phyloP scores from a whole-genome alignment of 768 basidiomycete genomes.

The Rickenella mellea region DNA sequence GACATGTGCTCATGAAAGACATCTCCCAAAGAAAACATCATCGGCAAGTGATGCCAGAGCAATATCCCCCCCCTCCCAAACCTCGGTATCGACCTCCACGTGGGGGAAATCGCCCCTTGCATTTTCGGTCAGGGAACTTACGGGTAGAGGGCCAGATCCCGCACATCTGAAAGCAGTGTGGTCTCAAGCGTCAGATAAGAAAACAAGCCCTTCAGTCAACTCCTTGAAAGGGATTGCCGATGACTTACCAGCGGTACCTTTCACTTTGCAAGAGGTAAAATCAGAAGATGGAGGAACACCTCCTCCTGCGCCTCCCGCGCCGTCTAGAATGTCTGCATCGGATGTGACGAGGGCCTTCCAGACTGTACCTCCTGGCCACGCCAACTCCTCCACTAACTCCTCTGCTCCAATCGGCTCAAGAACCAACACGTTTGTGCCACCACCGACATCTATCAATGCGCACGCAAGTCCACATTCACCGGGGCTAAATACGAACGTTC shows the following conservation, averaged over 20 bases:
- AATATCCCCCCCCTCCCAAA: constrained; percentile 7
- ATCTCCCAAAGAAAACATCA: no score
- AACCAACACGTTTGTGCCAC: constrained; percentile 7
- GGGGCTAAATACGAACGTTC: constrained; percentile 36
- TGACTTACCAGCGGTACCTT: constrained; percentile 70
- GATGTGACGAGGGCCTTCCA: constrained; percentile 86
- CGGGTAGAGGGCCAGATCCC: constrained; percentile 64
- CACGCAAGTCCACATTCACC: constrained; percentile 28
- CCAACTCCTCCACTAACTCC: constrained; percentile 24
- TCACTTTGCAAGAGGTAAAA: constrained; percentile 77
- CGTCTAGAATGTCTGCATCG: constrained; percentile 70
- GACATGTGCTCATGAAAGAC: no score
- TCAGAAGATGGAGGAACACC: constrained; percentile 80
- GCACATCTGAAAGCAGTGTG: constrained; percentile 80
- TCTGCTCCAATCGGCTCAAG: constrained; percentile 4
- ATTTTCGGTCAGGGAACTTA: constrained; percentile 56
- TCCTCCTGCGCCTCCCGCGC: constrained; percentile 43
- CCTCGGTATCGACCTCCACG: constrained; percentile 6
- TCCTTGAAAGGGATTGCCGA: constrained; percentile 80
- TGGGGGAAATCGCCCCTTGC: constrained; percentile 33
- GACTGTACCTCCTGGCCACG: constrained; percentile 61
- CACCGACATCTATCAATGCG: no score
- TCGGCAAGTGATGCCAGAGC: no score
- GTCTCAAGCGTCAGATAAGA: constrained; percentile 69
- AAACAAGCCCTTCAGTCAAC: constrained; percentile 59